Percentiles rank a stretch among this genome's conserved stretches.
These are phyloP conservation scores for Brassica carinata DNA, from an alignment of 345 rosid species.

Conservation along the genomic window DNA sequence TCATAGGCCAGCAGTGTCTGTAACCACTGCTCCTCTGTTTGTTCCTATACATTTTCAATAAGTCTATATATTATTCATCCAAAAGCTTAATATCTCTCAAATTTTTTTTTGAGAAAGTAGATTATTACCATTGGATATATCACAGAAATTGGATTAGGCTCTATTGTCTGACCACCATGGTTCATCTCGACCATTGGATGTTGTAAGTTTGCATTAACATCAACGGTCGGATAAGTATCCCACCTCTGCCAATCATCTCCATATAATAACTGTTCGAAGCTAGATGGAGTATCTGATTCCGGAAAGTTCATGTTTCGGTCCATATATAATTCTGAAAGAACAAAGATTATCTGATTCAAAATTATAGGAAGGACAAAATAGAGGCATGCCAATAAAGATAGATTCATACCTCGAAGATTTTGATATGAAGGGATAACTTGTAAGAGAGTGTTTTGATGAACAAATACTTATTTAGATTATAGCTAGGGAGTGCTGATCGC, in stretches of 20 bases:
- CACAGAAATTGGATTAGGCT: neutral
- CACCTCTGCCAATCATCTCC: constrained; percentile 31
- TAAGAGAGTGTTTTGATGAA: neutral
- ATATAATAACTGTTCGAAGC: constrained; percentile 17
- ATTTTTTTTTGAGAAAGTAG: neutral
- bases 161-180: constrained; percentile 3
- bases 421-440: neutral
- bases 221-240: constrained; percentile 24
- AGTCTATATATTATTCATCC: neutral
- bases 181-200: neutral
- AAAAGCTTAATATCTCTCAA: neutral
- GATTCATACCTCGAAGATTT: neutral
- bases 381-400: neutral
- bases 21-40: neutral
- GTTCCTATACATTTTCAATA: constrained; percentile 17
- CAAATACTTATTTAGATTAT: neutral
- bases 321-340: neutral
- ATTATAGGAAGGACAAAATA: neutral
- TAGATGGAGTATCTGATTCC: neutral
- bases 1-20: neutral
- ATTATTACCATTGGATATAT: neutral
- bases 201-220: neutral
- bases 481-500: neutral
- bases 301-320: neutral
- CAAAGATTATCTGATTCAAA: neutral